Conservation (phyloP, 2,329 filamentous ascomycete genomes). For the Pestalotiopsis sp. region DNA sequence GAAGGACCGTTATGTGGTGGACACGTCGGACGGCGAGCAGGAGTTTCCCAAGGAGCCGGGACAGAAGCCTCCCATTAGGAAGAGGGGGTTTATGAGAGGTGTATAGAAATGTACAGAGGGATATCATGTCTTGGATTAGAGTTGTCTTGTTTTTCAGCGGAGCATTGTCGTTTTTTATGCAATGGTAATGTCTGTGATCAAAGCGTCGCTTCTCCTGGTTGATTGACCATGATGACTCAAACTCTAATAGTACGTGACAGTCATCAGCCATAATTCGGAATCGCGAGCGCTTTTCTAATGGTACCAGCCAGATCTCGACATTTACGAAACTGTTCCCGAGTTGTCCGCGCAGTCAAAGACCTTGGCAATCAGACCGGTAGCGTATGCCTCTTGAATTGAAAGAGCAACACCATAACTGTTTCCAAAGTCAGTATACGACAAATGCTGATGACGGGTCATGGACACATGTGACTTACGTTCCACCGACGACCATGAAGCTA, state of each 20-base stretch:
- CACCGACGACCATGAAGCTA: conserved; percentile 27
- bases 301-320: not conserved
- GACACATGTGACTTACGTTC: conserved; percentile 26
- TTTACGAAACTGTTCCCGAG: conserved; percentile 13
- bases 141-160: not conserved
- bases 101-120: not conserved
- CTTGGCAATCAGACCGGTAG: conserved; percentile 21
- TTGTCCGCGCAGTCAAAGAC: conserved; percentile 32
- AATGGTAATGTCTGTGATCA: not conserved
- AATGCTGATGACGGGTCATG: not conserved
- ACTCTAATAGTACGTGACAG: too few species aligned
- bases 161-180: not conserved
- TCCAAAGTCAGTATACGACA: conserved; percentile 13
- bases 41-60: conserved; percentile 31
- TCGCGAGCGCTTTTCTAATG: too few species aligned
- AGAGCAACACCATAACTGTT: conserved; percentile 23
- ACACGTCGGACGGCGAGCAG: conserved; percentile 25
- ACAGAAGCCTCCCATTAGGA: conserved; percentile 28
- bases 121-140: not conserved
- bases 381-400: conserved; percentile 27
- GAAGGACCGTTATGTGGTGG: conserved; percentile 30
- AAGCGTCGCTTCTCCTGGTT: too few species aligned
- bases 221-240: too few species aligned
- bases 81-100: conserved; percentile 16
- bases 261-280: too few species aligned